These are phyloP conservation scores for Breynia disticha DNA, from an alignment of 441 rosid species.

Conservation along the genomic window DNA sequence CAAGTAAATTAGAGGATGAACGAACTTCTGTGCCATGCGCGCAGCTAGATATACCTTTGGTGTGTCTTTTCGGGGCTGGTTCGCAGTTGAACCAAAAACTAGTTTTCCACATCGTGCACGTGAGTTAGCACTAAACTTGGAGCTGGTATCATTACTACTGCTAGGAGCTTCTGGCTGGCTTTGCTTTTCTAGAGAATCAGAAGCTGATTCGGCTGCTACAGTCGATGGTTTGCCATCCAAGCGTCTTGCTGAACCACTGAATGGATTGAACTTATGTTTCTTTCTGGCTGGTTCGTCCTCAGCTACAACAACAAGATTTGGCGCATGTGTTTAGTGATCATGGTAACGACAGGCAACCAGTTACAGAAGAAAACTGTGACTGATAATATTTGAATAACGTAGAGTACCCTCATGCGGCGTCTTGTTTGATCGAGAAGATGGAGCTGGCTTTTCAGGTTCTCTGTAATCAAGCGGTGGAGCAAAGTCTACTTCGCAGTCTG, in stretches of 20 bases:
- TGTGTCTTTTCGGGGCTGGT: slow-evolving; percentile 29
- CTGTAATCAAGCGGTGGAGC: slow-evolving; percentile 95
- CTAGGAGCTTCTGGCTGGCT: slow-evolving; percentile 35
- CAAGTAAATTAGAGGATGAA: neutral
- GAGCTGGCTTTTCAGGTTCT: slow-evolving; percentile 68
- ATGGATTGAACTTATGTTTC: slow-evolving; percentile 69
- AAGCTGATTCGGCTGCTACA: slow-evolving; percentile 34
- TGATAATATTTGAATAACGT: neutral
- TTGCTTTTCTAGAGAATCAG: slow-evolving; percentile 31
- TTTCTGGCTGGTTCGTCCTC: slow-evolving; percentile 48
- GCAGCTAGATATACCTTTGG: slow-evolving; percentile 26
- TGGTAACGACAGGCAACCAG: neutral
- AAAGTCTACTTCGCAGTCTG: slow-evolving; percentile 98
- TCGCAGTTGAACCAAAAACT: slow-evolving; percentile 61
- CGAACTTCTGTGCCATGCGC: neutral
- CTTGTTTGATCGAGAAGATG: slow-evolving; percentile 35
- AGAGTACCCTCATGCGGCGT: slow-evolving; percentile 45
- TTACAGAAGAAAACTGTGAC: neutral
- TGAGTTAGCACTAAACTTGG: slow-evolving; percentile 37
- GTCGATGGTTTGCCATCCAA: slow-evolving; percentile 71
- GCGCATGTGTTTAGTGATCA: too few species aligned
- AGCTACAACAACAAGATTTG: slow-evolving; percentile 27
- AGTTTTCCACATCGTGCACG: slow-evolving; percentile 74
- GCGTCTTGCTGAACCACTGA: slow-evolving; percentile 74
- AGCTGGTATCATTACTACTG: slow-evolving; percentile 27